phyloP scores from a whole-genome alignment of 305 asterid genomes.

The Euphrasia arctica region DNA sequence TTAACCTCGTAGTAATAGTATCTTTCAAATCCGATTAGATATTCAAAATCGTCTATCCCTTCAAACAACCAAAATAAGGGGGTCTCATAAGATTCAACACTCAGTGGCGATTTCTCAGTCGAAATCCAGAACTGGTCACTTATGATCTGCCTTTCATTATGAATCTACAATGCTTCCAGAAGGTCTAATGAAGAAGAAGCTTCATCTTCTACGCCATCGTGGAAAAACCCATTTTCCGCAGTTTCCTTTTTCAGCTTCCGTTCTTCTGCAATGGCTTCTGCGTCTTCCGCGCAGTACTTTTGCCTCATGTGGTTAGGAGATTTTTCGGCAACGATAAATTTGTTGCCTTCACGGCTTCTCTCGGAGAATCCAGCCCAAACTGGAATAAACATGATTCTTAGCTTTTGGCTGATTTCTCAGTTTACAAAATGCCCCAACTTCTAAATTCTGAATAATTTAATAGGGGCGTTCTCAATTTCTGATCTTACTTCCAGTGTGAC shows the following conservation, averaged over 20 bases:
- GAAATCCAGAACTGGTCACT: too few species aligned
- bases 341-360: slow-evolving; percentile 89
- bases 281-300: slow-evolving; percentile 57
- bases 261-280: slow-evolving; percentile 75
- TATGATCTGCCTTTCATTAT: background rate
- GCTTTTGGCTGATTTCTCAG: background rate
- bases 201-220: slow-evolving; percentile 45
- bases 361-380: slow-evolving; percentile 97
- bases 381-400: slow-evolving; percentile 28
- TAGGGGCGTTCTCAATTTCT: too few species aligned
- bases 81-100: background rate
- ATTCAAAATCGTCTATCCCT: background rate
- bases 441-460: background rate
- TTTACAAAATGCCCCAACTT: background rate
- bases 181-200: slow-evolving; percentile 65
- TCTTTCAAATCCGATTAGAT: slow-evolving; percentile 7
- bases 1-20: background rate
- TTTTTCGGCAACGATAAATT: slow-evolving; percentile 75
- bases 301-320: slow-evolving; percentile 49
- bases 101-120: background rate
- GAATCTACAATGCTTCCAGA: slow-evolving; percentile 59
- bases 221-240: slow-evolving; percentile 55
- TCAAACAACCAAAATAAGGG: background rate
- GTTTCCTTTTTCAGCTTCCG: slow-evolving; percentile 66
- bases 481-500: too few species aligned